phyloP scores from a whole-genome alignment of 2,329 filamentous ascomycete species.

The Hypoxylon sp. region DNA sequence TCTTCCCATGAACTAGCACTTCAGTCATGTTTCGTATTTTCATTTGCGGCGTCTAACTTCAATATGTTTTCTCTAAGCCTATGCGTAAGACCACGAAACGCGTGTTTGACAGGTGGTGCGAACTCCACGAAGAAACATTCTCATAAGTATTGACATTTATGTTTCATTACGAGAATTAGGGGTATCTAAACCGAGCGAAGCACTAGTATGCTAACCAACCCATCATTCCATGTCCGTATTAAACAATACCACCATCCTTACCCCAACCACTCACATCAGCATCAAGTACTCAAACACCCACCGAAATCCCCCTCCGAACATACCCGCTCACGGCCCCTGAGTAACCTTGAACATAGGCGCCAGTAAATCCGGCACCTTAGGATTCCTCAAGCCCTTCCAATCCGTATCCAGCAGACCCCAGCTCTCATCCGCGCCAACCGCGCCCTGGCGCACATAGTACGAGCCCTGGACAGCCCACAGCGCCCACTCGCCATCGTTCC shows the following conservation, averaged over 20 bases:
- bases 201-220: background rate
- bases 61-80: background rate
- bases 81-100: background rate
- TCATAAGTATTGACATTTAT: constrained; percentile 9
- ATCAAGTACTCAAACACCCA: background rate
- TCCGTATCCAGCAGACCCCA: constrained; percentile 66
- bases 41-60: no score
- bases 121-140: background rate
- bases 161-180: constrained; percentile 10
- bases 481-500: constrained; percentile 72
- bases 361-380: constrained; percentile 54
- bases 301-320: background rate
- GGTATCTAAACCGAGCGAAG: constrained; percentile 29
- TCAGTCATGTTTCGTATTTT: no score
- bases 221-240: background rate
- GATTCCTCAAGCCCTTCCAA: constrained; percentile 61
- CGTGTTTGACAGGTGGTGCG: background rate
- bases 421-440: constrained; percentile 66
- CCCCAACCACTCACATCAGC: background rate
- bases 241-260: background rate
- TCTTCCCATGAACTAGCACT: no score
- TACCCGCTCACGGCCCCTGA: constrained; percentile 57
- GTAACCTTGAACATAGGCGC: constrained; percentile 59
- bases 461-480: constrained; percentile 72
- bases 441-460: constrained; percentile 69